Conservation (phyloP, 2,329 filamentous ascomycete species). For the Hypoxylon sp. region DNA sequence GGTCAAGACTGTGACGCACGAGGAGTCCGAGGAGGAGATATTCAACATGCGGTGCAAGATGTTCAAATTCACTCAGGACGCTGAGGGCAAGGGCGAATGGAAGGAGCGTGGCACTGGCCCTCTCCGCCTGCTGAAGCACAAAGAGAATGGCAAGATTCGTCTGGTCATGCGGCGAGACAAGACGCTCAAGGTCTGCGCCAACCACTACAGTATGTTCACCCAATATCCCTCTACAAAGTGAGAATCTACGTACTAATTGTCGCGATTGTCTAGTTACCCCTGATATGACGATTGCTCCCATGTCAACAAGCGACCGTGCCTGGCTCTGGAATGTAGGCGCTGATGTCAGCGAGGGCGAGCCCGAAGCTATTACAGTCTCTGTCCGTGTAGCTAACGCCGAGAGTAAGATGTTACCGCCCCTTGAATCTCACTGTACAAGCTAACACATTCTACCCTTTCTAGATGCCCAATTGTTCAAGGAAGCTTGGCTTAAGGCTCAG, state of each 20-base stretch:
- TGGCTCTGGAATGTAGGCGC: conserved; percentile 99
- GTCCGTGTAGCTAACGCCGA: conserved; percentile 98
- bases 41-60: conserved; percentile 99
- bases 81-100: conserved; percentile 80
- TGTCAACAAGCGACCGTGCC: conserved; percentile 96
- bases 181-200: conserved; percentile 99
- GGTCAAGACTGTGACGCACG: conserved; percentile 97
- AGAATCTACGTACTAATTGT: conserved; percentile 30
- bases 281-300: conserved; percentile 98
- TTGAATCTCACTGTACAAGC: conserved; percentile 25
- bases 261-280: conserved; percentile 77
- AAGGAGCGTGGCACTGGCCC: conserved; percentile 99
- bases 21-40: conserved; percentile 95
- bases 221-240: not conserved
- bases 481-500: conserved; percentile 96
- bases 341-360: conserved; percentile 97
- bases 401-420: conserved; percentile 71
- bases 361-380: conserved; percentile 94
- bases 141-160: conserved; percentile 97
- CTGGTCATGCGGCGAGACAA: conserved; percentile 99
- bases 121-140: conserved; percentile 96
- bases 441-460: conserved; percentile 45
- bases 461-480: conserved; percentile 99
- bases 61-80: conserved; percentile 94
- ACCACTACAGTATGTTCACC: conserved; percentile 89